Base-by-base conservation (phyloP, 495 filamentous ascomycete species). In the Talaromyces nanjingensis region DNA sequence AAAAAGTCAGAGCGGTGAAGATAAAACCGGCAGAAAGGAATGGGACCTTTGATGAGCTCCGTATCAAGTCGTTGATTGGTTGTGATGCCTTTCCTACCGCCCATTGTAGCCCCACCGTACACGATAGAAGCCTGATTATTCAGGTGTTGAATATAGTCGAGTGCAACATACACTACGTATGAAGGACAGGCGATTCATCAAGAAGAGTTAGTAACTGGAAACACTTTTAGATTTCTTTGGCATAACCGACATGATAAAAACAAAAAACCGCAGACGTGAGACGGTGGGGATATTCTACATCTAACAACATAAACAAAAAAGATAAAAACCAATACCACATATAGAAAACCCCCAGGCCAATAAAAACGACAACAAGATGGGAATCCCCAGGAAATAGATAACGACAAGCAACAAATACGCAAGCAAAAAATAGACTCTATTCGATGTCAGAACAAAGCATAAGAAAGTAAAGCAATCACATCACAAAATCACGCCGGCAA, bases 1-100 rank as follows among this genome's bases (percentile, higher is more conserved):
- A 59, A 59, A 59, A 59, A 59, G 27, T 16, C 31, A 59, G 29
- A 37, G 56, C 56, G 56, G 56, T 59, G 56, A 59, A 11, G 6
- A 37, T 59, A 34, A 59, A 59, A 37, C 27, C 56, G 56, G 56
- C 56, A 59, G 29, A 59, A 59, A 29, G 18, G 11, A 24, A 25
- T 25, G 16, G n/a, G 49, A 22, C n/a, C 24, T 55, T 25, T 25
- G 22, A 16, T 12, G 22, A 20, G 25, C 18, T 14, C 1, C 22
- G 2, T 9, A 12, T 12, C 11, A 37, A 37, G 33, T 12, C 11
- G 9, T 14, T 55, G 52, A 55, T 55, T 55, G 52, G 52, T 14
- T 55, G 22, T 29, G 3, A 24, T 14, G 22, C 4, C 52, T 29
- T 27, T 8, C 52, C 52, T 9, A 54, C 52, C 22, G 52, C 52